Base-by-base conservation (phyloP, 1,284 basidiomycete species). In the Afroboletus lepidellus region DNA sequence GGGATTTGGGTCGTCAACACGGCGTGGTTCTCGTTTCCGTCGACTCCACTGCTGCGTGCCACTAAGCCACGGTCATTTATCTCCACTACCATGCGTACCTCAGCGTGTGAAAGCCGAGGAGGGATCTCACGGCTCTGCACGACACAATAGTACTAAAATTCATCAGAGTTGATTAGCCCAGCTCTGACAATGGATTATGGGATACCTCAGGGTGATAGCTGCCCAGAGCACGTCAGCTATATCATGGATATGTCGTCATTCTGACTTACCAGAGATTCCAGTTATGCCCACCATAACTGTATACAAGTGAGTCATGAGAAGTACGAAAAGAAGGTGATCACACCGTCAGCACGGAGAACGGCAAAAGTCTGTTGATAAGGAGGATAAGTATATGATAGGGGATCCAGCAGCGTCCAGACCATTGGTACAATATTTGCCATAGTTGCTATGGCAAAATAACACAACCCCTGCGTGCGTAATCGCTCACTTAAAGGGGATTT, bases 391-490 rank as follows among this genome's bases (percentile, higher is more conserved):
- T 16, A 15, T 33, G 15, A 33, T 16, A 16, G 7, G 15, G 15
- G 7, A 16, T 4, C 32, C 7, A 4, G 15, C 15, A 15, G 32
- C 5, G 15, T 16, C 13, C 32, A 55, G 46, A 25, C 67, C 63
- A n/a, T 52, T 16, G 66, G 13, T 29, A 42, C 42, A 62, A 34
- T 16, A 50, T 65, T 65, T 50, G 16, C 24, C 2, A 27, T 15
- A 16, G 43, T 32, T 5, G n/a, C 20, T 18, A 21, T 41, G 27
- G 39, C 38, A 32, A 64, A 46, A 44, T 65, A 68, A 3, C 52
- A 12, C 3, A 59, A 29, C 6, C 62, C 64, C 32, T 65, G 66
- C 23, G 25, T 11, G 18, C 34, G 29, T 25, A 65, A 44, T 18
- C 37, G 41, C 30, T 36, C 55, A 41, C 30, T 53, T 38, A 65